Evolutionary conservation across 129 eudicot species (phyloP), one percentile per base, ranked within the genome.

Genomic region (Flaveria robusta): DNA sequence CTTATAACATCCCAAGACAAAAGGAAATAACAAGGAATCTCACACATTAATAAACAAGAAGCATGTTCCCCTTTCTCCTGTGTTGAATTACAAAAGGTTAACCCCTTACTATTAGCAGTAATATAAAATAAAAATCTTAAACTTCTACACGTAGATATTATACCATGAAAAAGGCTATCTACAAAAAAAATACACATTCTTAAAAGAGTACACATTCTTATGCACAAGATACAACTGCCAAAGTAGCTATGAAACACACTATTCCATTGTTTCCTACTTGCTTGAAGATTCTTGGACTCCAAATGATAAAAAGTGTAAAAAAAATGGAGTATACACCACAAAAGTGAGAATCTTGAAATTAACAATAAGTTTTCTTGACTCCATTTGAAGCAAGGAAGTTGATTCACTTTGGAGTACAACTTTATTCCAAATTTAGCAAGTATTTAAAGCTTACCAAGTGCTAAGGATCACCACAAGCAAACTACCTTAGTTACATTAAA

Each of bases 341-440:
- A 84, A 72, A 84, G 83, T 23, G 65, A 63, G 49, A 54, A 79
- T 80, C 88, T 85, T 82, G 66, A 51, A 2, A 60, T 37, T 76
- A 43, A 80, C 81, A 70, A 41, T 22, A 37, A 52, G 67, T 74
- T 80, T 13, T 70, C 52, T 82, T 37, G 73, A 75, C 77, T 42
- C 79, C 71, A 69, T 8, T 56, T 29, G 88, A 87, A 87, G 92
- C 86, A 84, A 87, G 83, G 92, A 82, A 87, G 84, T 77, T 75
- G 85, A 86, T 86, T 80, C 89, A 79, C 47, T 54, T 84, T 16
- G 9, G 9, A 20, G 18, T 18, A 52, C 29, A 60, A 65, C 88
- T 87, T 85, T 87, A 85, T 87, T 85, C 91, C 74, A 9, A 56
- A 72, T 69, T 18, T 26, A 16, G 9, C 26, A 73, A 54, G 71